Conservation (phyloP, 192 early-diverging fungal genomes). For the Umbelopsis sp. region DNA sequence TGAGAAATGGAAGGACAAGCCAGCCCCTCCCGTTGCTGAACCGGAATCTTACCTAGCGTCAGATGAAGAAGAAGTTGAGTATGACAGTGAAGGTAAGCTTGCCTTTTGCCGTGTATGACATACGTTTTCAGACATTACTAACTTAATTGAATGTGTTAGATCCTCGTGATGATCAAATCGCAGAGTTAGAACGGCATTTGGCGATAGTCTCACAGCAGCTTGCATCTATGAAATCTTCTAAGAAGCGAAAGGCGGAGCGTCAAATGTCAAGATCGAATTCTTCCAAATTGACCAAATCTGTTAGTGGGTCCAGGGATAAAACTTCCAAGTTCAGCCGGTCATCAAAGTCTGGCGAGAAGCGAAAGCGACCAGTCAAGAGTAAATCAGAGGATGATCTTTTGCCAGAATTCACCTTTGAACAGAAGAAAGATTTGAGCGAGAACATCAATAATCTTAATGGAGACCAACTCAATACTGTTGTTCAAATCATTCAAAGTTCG, state of each 20-base stretch:
- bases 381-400: constrained; percentile 44
- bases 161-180: constrained; percentile 38
- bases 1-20: constrained; percentile 65
- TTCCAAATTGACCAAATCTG: constrained; percentile 8
- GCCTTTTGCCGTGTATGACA: neutral
- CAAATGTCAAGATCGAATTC: constrained; percentile 13
- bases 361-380: constrained; percentile 23
- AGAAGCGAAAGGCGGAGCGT: constrained; percentile 32
- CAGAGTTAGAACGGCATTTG: constrained; percentile 45
- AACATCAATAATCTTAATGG: constrained; percentile 64
- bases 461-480: constrained; percentile 68
- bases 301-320: constrained; percentile 15
- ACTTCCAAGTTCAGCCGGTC: constrained; percentile 1
- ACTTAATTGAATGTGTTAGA: neutral
- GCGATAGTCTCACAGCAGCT: constrained; percentile 43
- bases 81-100: constrained; percentile 12
- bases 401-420: constrained; percentile 75
- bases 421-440: constrained; percentile 85
- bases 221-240: constrained; percentile 39
- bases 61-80: constrained; percentile 27
- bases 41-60: constrained; percentile 19
- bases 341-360: constrained; percentile 18
- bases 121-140: neutral
- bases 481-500: constrained; percentile 71
- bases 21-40: constrained; percentile 26